Evolutionary conservation across 208 protist genomes (phyloP), one percentile per base, ranked within the genome.

Genomic region (Blastocrithidia nonstop): DNA sequence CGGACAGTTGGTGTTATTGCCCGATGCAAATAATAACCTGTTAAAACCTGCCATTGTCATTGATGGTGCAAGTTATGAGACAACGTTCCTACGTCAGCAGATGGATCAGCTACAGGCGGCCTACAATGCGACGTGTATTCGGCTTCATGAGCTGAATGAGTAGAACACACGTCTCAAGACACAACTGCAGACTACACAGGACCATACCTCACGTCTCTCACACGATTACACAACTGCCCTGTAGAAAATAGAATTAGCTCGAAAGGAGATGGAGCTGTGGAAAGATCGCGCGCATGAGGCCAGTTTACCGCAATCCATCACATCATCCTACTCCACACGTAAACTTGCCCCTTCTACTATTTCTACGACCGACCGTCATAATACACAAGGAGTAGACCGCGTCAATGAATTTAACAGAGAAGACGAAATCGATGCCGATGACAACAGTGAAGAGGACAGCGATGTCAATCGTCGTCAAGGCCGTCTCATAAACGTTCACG

Each of bases 91-190:
- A 28, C 72, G 76, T 13, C 58, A 54, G 27, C 73, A 90, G 45
- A 50, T 90, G 33, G 70, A 86, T 43, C 81, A 90, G 50, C 61
- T 87, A 3, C 76, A 90, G 54, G 81, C 81, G 9, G 81, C 76
- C 7, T 87, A 77, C 50, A 90, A 86, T 50, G 43, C 67, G 21
- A 90, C 84, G 57, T 90, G 76, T 45, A 75, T 87, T 31, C 59
- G 63, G 0, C 40, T 87, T 43, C 73, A 87, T 56, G 81, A 90
- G 59, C 54, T 90, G 26, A 55, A 66, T 25, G 64, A 76, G 27
- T 76, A 90, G 47, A 84, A 83, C 45, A 54, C 31, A 17, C 65
- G 55, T 3, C 44, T 74, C 8, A 27, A 49, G 16, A 46, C 57
- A 6, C 63, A 86, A 55, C 63, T 87, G 45, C 36, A 57, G 17